phyloP scores from a whole-genome alignment of 1,139 yeast species.

The Nakaseomyces glabratus region DNA sequence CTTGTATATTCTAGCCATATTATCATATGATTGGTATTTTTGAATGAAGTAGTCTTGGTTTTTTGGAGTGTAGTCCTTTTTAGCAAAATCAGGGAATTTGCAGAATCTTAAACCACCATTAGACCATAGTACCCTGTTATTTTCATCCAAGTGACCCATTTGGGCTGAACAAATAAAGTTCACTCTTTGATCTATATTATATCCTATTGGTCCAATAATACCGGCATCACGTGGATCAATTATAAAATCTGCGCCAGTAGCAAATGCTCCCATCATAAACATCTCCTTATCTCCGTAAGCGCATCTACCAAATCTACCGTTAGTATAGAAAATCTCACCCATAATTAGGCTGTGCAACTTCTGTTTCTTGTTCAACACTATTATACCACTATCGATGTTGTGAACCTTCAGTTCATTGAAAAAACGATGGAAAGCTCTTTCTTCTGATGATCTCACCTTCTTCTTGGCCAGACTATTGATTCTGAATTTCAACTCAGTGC shows the following conservation, averaged over 20 bases:
- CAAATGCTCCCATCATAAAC: conserved; percentile 48
- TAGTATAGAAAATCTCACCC: conserved; percentile 37
- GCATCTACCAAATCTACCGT: conserved; percentile 34
- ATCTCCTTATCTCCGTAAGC: conserved; percentile 57
- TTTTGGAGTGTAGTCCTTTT: conserved; percentile 29
- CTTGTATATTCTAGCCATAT: conserved; percentile 30
- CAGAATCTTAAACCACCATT: conserved; percentile 60
- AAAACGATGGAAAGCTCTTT: conserved; percentile 23
- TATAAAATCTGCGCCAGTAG: conserved; percentile 43
- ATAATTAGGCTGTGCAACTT: conserved; percentile 39
- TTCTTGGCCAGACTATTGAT: conserved; percentile 15
- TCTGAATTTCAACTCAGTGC: conserved; percentile 27
- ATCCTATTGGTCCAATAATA: conserved; percentile 9
- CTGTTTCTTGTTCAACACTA: conserved; percentile 35
- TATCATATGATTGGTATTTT: conserved; percentile 22
- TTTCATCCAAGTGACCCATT: conserved; percentile 52
- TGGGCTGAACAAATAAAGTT: conserved; percentile 51
- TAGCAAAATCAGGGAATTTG: conserved; percentile 38
- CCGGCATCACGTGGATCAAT: conserved; percentile 19
- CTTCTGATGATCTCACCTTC: conserved; percentile 13
- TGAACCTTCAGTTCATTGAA: conserved; percentile 33
- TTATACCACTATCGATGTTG: conserved; percentile 45
- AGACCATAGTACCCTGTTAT: conserved; percentile 48
- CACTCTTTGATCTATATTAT: conserved; percentile 12
- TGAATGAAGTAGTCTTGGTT: conserved; percentile 32